phyloP scores from a whole-genome alignment of 163 green algal species.

The Chlamydomonas reinhardtii region DNA sequence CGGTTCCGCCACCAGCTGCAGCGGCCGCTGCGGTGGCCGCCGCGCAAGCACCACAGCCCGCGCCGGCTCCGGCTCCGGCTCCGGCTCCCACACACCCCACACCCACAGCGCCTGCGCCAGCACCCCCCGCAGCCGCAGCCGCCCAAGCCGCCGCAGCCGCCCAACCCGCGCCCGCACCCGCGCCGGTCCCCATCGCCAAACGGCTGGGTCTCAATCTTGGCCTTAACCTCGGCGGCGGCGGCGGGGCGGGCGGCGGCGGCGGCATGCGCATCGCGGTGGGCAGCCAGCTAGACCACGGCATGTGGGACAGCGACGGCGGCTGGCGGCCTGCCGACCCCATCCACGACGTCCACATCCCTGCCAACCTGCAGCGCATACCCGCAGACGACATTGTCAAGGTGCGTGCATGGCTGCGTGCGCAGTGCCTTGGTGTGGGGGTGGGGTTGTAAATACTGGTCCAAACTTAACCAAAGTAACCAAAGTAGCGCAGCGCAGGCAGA shows the following conservation, averaged over 20 bases:
- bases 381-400: slow-evolving; percentile 64
- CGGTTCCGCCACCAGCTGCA: not conserved
- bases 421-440: too few species aligned
- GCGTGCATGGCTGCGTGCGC: not conserved
- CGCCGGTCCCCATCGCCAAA: not conserved
- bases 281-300: slow-evolving; percentile 54
- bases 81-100: not conserved
- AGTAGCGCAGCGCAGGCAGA: too few species aligned
- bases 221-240: not conserved
- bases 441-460: too few species aligned
- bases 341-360: slow-evolving; percentile 38
- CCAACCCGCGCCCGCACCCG: not conserved
- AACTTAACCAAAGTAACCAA: too few species aligned
- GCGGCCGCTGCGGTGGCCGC: not conserved
- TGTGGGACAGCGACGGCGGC: slow-evolving; percentile 57
- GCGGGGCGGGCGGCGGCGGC: not conserved
- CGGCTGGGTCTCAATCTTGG: too few species aligned
- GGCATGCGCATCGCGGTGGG: slow-evolving; percentile 52
- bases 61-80: too few species aligned
- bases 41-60: not conserved
- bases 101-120: not conserved
- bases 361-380: slow-evolving; percentile 60
- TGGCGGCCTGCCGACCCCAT: slow-evolving; percentile 29
- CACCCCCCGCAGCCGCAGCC: not conserved
- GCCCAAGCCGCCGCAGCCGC: not conserved